Evolutionary conservation across 257 asterid species (phyloP).

Genomic region (Solanum sitiens): DNA sequence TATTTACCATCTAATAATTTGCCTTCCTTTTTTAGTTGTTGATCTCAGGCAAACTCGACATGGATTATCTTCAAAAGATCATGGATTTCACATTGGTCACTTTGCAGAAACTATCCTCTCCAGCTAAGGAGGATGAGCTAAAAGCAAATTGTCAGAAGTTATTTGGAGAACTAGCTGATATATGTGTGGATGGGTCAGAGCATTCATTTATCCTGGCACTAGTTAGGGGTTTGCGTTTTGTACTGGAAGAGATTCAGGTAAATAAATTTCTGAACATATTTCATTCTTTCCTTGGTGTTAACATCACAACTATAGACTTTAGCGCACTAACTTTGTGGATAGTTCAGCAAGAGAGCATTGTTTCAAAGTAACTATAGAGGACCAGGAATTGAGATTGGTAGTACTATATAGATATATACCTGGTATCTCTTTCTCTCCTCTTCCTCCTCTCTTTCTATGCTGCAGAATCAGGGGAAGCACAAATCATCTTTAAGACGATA

Average conservation of each 20-base stretch:
- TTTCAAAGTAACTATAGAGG: background rate
- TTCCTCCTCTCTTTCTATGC: background rate
- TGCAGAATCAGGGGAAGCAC: background rate
- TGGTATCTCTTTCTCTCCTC: background rate
- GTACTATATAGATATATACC: background rate
- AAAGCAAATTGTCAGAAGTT: conserved; percentile 42
- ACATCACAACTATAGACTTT: background rate
- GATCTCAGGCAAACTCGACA: conserved; percentile 51
- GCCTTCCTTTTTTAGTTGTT: conserved; percentile 34
- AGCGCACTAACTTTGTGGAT: background rate
- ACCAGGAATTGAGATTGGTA: background rate
- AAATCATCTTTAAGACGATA: background rate
- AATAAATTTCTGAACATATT: background rate
- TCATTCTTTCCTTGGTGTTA: background rate
- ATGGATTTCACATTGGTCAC: conserved; percentile 56
- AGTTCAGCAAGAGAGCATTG: background rate
- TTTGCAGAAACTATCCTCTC: conserved; percentile 74
- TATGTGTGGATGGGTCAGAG: conserved; percentile 26
- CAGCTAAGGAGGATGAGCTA: conserved; percentile 62
- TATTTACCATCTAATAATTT: background rate
- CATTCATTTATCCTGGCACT: conserved; percentile 38
- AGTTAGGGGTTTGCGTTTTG: conserved; percentile 76
- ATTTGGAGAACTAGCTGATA: conserved; percentile 49
- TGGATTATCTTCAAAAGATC: conserved; percentile 60
- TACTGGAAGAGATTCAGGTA: conserved; percentile 86